phyloP scores from a whole-genome alignment of 352 stramenopile genomes.

The Globisporangium polare region DNA sequence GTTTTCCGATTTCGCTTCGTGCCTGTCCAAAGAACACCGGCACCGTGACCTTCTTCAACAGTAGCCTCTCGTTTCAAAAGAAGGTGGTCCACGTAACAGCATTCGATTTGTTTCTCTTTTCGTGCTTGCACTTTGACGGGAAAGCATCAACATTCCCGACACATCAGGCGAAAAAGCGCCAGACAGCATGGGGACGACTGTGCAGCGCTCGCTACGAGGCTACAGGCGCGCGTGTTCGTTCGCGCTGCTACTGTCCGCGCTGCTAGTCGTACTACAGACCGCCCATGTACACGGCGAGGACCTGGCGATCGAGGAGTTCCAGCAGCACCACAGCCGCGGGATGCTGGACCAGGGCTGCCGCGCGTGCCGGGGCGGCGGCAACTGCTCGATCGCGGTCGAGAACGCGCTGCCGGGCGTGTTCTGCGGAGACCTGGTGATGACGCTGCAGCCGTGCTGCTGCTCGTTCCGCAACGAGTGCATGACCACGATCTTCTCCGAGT shows the following conservation, averaged over 20 bases:
- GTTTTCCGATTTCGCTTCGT: background rate
- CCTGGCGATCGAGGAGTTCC: conserved; percentile 11
- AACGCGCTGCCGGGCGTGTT: conserved; percentile 55
- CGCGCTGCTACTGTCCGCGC: background rate
- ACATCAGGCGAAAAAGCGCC: background rate
- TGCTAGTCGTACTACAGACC: background rate
- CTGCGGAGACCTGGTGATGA: conserved; percentile 60
- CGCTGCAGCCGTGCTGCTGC: conserved; percentile 73
- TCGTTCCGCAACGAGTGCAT: conserved; percentile 71
- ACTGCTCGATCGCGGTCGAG: conserved; percentile 60
- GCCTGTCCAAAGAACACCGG: background rate
- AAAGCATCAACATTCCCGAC: background rate
- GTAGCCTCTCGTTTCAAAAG: background rate
- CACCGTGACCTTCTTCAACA: background rate
- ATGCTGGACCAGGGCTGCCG: conserved; percentile 42
- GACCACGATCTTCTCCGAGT: conserved; percentile 68
- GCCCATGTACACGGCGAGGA: background rate
- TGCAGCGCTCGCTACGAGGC: background rate
- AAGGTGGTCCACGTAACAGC: background rate
- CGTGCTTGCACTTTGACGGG: background rate
- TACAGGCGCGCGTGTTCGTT: background rate
- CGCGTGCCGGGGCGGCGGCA: conserved; percentile 42
- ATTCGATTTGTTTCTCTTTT: conserved; percentile 4
- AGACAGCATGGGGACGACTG: too few species aligned
- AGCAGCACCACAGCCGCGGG: conserved; percentile 5